Percentiles rank a stretch among this genome's conserved stretches.
phyloP scores from a whole-genome alignment of 176 grass and related monocot species.

The Panicum miliaceum region DNA sequence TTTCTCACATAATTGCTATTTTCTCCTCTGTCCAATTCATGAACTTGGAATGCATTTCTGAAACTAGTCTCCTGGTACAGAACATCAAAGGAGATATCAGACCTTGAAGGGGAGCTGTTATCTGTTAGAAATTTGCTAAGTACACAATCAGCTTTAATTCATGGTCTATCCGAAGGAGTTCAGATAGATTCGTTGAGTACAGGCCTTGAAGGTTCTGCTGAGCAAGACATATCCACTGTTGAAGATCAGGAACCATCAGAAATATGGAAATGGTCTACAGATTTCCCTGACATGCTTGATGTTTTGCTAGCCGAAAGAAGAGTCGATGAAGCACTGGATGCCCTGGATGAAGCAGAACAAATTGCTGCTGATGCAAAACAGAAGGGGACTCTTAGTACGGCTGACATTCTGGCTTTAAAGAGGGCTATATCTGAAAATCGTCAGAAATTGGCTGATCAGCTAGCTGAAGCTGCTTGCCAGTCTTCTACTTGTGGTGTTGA shows the following conservation, averaged over 20 bases:
- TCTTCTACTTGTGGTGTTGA: conserved; percentile 78
- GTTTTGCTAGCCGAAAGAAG: conserved; percentile 85
- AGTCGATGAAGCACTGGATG: conserved; percentile 88
- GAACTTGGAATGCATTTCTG: conserved; percentile 30
- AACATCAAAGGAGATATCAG: conserved; percentile 97
- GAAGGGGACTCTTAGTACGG: conserved; percentile 46
- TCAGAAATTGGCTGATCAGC: conserved; percentile 81
- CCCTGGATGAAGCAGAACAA: conserved; percentile 78
- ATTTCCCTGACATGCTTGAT: conserved; percentile 85
- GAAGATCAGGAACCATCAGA: conserved; percentile 81
- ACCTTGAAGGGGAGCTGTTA: conserved; percentile 88
- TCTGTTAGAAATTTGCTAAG: conserved; percentile 80
- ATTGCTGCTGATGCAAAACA: conserved; percentile 63
- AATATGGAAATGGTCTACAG: conserved; percentile 68
- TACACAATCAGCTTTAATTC: conserved; percentile 75
- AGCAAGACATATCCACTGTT: conserved; percentile 45
- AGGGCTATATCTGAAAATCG: conserved; percentile 66
- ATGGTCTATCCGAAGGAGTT: conserved; percentile 78
- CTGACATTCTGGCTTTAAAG: conserved; percentile 61
- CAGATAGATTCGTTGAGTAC: conserved; percentile 66
- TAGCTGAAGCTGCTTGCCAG: conserved; percentile 89
- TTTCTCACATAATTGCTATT: conserved; percentile 1
- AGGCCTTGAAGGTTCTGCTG: conserved; percentile 51
- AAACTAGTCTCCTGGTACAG: conserved; percentile 49
- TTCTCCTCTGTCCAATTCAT: neutral